These are phyloP conservation scores for Hortiboletus flavorubellus DNA, from an alignment of 768 basidiomycete species.

Conservation along the genomic window DNA sequence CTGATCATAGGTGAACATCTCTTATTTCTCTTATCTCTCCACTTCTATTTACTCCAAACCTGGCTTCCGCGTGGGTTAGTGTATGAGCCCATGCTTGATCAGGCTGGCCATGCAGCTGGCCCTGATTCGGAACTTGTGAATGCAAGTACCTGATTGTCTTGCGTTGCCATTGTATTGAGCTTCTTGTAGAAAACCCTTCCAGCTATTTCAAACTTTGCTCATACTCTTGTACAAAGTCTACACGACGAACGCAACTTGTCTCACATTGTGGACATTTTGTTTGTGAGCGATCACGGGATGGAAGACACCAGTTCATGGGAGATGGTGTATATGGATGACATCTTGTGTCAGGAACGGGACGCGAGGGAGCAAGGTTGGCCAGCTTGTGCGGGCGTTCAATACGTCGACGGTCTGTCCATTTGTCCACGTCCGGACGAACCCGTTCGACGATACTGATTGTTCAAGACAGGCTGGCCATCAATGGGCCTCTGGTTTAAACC, in stretches of 20 bases:
- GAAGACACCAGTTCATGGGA: conserved; percentile 76
- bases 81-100: conserved; percentile 83
- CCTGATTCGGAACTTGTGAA: conserved; percentile 66
- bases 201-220: conserved; percentile 67
- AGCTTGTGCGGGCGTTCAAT: conserved; percentile 8
- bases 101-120: conserved; percentile 70
- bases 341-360: conserved; percentile 13
- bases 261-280: conserved; percentile 78
- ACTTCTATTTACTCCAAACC: neutral
- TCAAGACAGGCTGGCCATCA: conserved; percentile 75
- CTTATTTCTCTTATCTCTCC: neutral
- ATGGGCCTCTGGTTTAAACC: conserved; percentile 78
- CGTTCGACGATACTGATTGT: neutral
- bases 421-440: neutral
- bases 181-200: conserved; percentile 52
- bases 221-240: conserved; percentile 39
- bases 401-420: conserved; percentile 11
- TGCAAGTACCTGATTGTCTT: conserved; percentile 37
- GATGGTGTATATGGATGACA: conserved; percentile 68
- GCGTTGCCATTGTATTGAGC: neutral
- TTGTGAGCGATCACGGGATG: conserved; percentile 88
- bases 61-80: conserved; percentile 35
- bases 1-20: conserved; percentile 56
- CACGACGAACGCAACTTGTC: conserved; percentile 69
- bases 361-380: conserved; percentile 10